Evolutionary conservation across 1,284 basidiomycete genomes (phyloP).

Genomic region (Boletus smithii): DNA sequence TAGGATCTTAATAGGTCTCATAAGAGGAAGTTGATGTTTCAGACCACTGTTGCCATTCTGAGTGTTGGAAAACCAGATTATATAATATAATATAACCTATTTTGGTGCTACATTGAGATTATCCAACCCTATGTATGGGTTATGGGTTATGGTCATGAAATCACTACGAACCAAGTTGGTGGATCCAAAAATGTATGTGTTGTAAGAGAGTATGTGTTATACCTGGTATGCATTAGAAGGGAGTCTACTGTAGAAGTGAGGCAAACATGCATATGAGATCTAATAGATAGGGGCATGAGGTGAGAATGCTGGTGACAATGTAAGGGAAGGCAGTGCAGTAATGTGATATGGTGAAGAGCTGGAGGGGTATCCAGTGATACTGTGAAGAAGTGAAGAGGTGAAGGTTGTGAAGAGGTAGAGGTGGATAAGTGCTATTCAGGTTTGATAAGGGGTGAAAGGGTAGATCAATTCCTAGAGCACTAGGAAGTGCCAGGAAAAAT

Average conservation of each 20-base stretch:
- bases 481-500: too few relatives aligned
- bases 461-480: too few relatives aligned
- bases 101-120: background rate
- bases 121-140: constrained; percentile 1
- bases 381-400: too few relatives aligned
- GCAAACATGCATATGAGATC: too few relatives aligned
- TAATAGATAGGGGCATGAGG: too few relatives aligned
- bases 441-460: too few relatives aligned
- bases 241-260: constrained; percentile 5
- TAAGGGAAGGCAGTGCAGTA: too few relatives aligned
- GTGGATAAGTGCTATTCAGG: too few relatives aligned
- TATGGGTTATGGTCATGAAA: constrained; percentile 5
- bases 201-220: constrained; percentile 13
- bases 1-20: constrained; percentile 9
- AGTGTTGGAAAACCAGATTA: background rate
- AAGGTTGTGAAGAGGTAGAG: too few relatives aligned
- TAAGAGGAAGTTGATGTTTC: background rate
- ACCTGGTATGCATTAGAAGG: constrained; percentile 6
- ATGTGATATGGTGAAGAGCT: too few relatives aligned
- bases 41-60: background rate
- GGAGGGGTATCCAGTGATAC: too few relatives aligned
- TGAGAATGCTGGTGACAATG: too few relatives aligned
- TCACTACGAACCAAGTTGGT: constrained; percentile 7
- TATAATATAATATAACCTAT: background rate
- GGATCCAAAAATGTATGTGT: constrained; percentile 11